Conservation (phyloP, 2,329 filamentous ascomycete genomes). For the Fusarium chlamydosporum region DNA sequence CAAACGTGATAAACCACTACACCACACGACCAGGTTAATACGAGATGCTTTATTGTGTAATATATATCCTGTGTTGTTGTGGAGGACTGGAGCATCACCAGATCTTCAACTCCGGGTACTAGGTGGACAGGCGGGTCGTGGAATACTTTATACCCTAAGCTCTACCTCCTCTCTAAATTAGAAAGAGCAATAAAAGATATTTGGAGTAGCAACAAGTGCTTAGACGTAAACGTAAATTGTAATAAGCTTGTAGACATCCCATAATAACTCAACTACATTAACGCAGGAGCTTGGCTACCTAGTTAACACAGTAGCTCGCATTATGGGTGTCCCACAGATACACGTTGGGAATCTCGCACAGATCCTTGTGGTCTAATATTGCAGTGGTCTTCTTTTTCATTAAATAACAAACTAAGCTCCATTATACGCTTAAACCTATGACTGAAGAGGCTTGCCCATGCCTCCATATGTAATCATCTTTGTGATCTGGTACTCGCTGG, state of each 20-base stretch:
- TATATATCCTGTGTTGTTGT: background rate
- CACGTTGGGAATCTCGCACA: too few species aligned
- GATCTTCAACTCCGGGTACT: too few species aligned
- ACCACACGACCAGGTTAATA: background rate
- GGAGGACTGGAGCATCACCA: background rate
- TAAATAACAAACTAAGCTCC: background rate
- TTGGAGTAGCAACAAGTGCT: too few species aligned
- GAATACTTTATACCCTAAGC: too few species aligned
- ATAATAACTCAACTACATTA: too few species aligned
- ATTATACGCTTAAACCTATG: constrained; percentile 3
- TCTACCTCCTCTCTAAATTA: too few species aligned
- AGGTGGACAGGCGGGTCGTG: background rate
- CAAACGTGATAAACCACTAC: background rate
- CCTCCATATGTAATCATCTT: constrained; percentile 74
- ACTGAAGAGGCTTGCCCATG: constrained; percentile 68
- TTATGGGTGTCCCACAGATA: background rate
- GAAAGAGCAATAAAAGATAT: too few species aligned
- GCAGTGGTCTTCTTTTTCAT: constrained; percentile 5
- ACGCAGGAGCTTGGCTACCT: too few species aligned
- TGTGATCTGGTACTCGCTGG: constrained; percentile 80
- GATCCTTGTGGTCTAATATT: too few species aligned
- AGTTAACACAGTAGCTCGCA: background rate
- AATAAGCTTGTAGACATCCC: too few species aligned
- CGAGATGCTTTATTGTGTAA: fast-evolving
- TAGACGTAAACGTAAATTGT: too few species aligned